These are phyloP conservation scores for Coemansia sp. DNA, from an alignment of 192 early-diverging fungal species.

Conservation along the genomic window DNA sequence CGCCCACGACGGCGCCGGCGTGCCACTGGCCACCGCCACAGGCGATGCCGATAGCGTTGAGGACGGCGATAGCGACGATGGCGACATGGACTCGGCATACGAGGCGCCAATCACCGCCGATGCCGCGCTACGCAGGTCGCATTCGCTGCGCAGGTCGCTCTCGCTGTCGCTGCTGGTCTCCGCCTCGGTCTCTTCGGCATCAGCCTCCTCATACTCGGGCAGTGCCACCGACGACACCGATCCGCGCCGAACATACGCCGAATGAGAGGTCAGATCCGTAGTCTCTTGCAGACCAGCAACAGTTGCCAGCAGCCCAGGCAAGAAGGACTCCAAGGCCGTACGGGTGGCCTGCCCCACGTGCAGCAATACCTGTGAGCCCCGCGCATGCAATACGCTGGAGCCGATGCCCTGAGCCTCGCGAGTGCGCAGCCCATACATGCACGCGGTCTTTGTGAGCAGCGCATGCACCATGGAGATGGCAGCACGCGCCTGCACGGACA, in stretches of 20 bases:
- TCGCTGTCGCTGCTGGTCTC: conserved; percentile 30
- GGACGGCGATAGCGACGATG: conserved; percentile 51
- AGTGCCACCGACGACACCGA: conserved; percentile 42
- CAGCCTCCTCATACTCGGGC: conserved; percentile 48
- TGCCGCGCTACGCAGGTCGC: conserved; percentile 37
- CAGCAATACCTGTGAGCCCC: conserved; percentile 50
- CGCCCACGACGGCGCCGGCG: conserved; percentile 25
- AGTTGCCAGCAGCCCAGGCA: conserved; percentile 49
- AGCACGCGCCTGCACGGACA: conserved; percentile 37
- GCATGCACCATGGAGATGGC: conserved; percentile 40
- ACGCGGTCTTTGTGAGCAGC: conserved; percentile 45
- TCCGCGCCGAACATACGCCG: conserved; percentile 37
- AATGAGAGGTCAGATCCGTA: conserved; percentile 47
- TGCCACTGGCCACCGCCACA: conserved; percentile 41
- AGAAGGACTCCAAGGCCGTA: conserved; percentile 41
- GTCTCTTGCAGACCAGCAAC: conserved; percentile 44
- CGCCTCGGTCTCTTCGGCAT: conserved; percentile 33
- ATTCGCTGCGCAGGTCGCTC: conserved; percentile 11
- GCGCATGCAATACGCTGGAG: conserved; percentile 35
- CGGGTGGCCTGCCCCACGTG: conserved; percentile 43
- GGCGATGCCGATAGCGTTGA: conserved; percentile 52
- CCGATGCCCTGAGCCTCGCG: conserved; percentile 49
- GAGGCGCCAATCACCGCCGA: conserved; percentile 39
- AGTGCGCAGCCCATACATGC: conserved; percentile 46
- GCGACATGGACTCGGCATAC: conserved; percentile 37